Conservation (phyloP, 495 filamentous ascomycete genomes). For the Lasiosphaeria miniovina region DNA sequence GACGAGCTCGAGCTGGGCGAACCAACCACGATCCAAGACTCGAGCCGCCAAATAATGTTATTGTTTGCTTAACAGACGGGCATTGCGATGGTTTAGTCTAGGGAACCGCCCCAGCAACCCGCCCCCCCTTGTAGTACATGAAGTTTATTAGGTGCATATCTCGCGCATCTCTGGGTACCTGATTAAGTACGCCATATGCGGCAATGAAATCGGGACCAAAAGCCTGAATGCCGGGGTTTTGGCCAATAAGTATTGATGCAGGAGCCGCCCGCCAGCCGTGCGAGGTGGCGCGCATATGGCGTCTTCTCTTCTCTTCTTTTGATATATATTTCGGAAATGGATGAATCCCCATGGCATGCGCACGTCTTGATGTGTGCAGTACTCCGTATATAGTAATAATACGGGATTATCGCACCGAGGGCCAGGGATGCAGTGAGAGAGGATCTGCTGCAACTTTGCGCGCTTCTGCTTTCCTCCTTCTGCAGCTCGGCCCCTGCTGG, state of each 20-base stretch:
- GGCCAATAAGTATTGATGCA: background rate
- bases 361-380: background rate
- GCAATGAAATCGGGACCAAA: constrained; percentile 1
- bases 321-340: background rate
- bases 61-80: constrained; percentile 25
- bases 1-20: background rate
- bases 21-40: constrained; percentile 10
- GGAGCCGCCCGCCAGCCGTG: background rate
- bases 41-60: constrained; percentile 15
- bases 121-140: constrained; percentile 3
- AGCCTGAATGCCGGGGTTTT: background rate
- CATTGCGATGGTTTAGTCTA: constrained; percentile 10
- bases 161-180: background rate
- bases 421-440: too few species aligned
- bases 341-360: too few species aligned
- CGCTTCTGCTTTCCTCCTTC: too few species aligned
- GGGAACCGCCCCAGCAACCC: constrained; percentile 20
- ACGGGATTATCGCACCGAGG: background rate
- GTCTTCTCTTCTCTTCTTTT: background rate
- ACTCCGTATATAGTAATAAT: constrained; percentile 7
- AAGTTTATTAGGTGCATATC: too few species aligned
- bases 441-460: too few species aligned
- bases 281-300: background rate
- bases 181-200: background rate
- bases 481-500: too few species aligned